phyloP scores from a whole-genome alignment of 139 green algal genomes.

The Picocystis salinarum region DNA sequence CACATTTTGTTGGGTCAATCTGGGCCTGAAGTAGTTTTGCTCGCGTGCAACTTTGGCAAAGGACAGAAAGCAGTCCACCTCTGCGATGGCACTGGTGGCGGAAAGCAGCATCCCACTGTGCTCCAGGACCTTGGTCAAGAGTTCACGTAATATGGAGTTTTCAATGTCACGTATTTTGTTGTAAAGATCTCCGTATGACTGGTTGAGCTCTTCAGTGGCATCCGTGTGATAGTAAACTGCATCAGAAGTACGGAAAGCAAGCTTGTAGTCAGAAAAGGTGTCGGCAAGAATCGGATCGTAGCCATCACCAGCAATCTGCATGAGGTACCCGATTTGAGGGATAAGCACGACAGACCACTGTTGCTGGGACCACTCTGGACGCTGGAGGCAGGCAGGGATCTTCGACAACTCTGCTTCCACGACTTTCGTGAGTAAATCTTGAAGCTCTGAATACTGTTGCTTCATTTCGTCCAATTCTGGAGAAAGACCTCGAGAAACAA shows the following conservation, averaged over 20 bases:
- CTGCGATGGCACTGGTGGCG: slow-evolving; percentile 11
- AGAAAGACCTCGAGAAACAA: slow-evolving; percentile 40
- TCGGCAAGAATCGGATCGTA: slow-evolving; percentile 40
- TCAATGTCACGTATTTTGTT: slow-evolving; percentile 65
- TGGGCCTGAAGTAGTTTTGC: slow-evolving; percentile 24
- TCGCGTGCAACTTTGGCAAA: slow-evolving; percentile 40
- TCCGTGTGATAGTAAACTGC: slow-evolving; percentile 42
- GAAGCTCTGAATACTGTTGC: slow-evolving; percentile 27
- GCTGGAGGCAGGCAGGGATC: slow-evolving; percentile 19
- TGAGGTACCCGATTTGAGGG: slow-evolving; percentile 40
- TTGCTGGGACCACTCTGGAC: slow-evolving; percentile 5
- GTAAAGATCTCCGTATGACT: slow-evolving; percentile 49
- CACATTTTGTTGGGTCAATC: slow-evolving; percentile 29
- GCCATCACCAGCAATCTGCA: slow-evolving; percentile 22
- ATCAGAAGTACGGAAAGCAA: slow-evolving; percentile 21
- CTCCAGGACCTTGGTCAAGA: neutral
- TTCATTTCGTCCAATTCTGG: slow-evolving; percentile 50
- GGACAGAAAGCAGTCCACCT: slow-evolving; percentile 58
- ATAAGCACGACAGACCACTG: slow-evolving; percentile 59
- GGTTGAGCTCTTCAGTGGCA: slow-evolving; percentile 30
- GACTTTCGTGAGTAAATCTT: slow-evolving; percentile 39
- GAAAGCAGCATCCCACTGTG: neutral
- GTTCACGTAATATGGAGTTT: slow-evolving; percentile 12
- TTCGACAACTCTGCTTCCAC: slow-evolving; percentile 33
- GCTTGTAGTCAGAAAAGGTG: slow-evolving; percentile 43